These are phyloP conservation scores for Trichoderma sp. DNA, from an alignment of 2,329 filamentous ascomycete genomes.

Conservation along the genomic window DNA sequence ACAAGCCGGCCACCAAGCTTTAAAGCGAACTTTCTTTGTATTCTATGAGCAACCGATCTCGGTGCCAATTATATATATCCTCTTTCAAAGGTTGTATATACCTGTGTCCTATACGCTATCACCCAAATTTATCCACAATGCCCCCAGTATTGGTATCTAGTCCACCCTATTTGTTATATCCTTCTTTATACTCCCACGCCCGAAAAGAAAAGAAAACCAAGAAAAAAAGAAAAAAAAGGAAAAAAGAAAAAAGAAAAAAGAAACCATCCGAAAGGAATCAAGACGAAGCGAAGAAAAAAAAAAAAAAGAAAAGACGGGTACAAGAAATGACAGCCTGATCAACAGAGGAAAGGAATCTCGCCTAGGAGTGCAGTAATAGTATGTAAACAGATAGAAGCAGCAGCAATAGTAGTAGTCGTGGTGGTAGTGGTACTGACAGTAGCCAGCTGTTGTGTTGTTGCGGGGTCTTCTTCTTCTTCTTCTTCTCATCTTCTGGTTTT, in stretches of 20 bases:
- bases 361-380: background rate
- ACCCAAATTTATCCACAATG: slow-evolving; percentile 13
- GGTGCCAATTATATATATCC: background rate
- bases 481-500: background rate
- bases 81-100: slow-evolving; percentile 9
- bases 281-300: background rate
- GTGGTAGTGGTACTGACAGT: background rate
- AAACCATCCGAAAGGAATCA: background rate
- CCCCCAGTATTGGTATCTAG: slow-evolving; percentile 17
- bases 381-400: background rate
- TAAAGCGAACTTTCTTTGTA: background rate
- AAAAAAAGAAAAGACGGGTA: background rate
- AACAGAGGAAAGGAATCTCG: slow-evolving; percentile 13
- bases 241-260: background rate
- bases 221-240: background rate
- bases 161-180: slow-evolving; percentile 5
- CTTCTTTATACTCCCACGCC: slow-evolving; percentile 17
- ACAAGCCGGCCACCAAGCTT: background rate
- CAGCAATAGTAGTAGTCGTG: too few species aligned
- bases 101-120: slow-evolving; percentile 11
- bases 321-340: background rate
- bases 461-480: background rate
- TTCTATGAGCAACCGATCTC: slow-evolving; percentile 7
- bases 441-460: background rate
- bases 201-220: background rate